A percentile compares a stretch with the other conserved stretches of the same genome.
These are phyloP conservation scores for Cytospora paraplurivora DNA, from an alignment of 2,329 filamentous ascomycete species.

Conservation along the genomic window DNA sequence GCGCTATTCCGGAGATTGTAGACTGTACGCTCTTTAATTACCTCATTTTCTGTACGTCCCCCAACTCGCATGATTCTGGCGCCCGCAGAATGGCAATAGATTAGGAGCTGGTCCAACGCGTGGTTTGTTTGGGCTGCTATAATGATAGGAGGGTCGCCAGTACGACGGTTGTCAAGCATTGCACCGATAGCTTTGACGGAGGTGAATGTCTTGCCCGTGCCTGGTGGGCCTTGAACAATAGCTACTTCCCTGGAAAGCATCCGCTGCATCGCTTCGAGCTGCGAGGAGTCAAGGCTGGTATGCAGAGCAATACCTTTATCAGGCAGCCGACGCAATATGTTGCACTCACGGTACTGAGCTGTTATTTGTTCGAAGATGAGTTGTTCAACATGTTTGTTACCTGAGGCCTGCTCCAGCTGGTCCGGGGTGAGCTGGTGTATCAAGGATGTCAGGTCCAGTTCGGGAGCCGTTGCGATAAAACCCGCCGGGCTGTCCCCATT, in stretches of 20 bases:
- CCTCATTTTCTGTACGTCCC: conserved; percentile 65
- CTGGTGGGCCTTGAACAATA: conserved; percentile 81
- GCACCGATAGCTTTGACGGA: conserved; percentile 72
- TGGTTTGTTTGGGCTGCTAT: conserved; percentile 89
- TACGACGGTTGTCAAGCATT: conserved; percentile 60
- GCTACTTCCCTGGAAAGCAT: conserved; percentile 74
- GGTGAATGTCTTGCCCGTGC: conserved; percentile 76
- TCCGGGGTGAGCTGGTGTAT: conserved; percentile 35
- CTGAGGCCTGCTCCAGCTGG: conserved; percentile 1
- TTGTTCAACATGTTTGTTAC: conserved; percentile 7
- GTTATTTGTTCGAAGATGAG: conserved; percentile 4
- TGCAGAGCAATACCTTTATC: conserved; percentile 32
- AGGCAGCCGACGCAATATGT: conserved; percentile 25
- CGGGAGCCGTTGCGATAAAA: conserved; percentile 37
- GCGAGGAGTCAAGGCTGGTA: conserved; percentile 66
- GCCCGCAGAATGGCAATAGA: conserved; percentile 53
- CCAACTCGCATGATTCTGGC: conserved; percentile 66
- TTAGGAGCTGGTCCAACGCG: conserved; percentile 79
- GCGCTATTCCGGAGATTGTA: conserved; percentile 56
- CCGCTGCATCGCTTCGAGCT: conserved; percentile 66
- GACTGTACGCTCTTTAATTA: conserved; percentile 67
- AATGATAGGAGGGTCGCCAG: conserved; percentile 68
- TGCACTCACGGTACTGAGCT: conserved; percentile 27
- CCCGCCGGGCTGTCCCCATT: conserved; percentile 36
- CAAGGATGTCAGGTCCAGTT: conserved; percentile 40